Percentiles rank a stretch among this genome's conserved stretches.
phyloP scores from a whole-genome alignment of 352 stramenopile genomes.

The Globisporangium paddicum region DNA sequence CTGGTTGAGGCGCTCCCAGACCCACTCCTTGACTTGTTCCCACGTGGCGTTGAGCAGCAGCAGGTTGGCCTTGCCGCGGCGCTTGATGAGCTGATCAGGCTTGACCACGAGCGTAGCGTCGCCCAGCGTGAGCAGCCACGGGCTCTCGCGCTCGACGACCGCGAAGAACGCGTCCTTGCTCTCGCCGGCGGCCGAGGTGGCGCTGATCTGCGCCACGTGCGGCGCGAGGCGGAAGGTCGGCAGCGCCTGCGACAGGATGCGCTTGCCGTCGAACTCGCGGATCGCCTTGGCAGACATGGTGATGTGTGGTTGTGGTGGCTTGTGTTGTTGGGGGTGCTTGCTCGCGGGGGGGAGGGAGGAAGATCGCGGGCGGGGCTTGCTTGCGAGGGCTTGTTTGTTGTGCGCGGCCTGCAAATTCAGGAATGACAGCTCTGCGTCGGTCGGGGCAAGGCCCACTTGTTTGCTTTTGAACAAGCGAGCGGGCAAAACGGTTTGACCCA shows the following conservation, averaged over 20 bases:
- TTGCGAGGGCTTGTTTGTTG: background rate
- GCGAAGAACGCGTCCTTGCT: slow-evolving; percentile 61
- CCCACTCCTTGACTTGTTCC: slow-evolving; percentile 91
- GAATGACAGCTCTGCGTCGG: slow-evolving; percentile 9
- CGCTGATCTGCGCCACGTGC: slow-evolving; percentile 68
- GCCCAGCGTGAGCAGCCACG: slow-evolving; percentile 73
- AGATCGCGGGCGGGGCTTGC: slow-evolving; percentile 3
- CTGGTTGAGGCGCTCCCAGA: slow-evolving; percentile 92
- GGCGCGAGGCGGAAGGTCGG: slow-evolving; percentile 69
- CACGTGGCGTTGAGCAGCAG: slow-evolving; percentile 94
- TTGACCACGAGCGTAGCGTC: slow-evolving; percentile 94
- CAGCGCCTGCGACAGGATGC: slow-evolving; percentile 85
- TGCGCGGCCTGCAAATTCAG: slow-evolving; percentile 9
- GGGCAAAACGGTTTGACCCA: too few species aligned
- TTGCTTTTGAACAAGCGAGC: too few species aligned
- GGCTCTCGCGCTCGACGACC: slow-evolving; percentile 63
- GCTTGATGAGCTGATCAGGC: slow-evolving; percentile 97
- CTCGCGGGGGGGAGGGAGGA: slow-evolving; percentile 1
- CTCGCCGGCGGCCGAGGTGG: slow-evolving; percentile 28
- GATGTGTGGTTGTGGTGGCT: slow-evolving; percentile 9
- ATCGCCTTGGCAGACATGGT: slow-evolving; percentile 95
- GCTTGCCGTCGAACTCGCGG: slow-evolving; percentile 95
- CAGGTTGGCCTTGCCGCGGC: slow-evolving; percentile 94
- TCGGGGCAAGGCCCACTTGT: too few species aligned
- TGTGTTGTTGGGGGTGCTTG: slow-evolving; percentile 5